Evolutionary conservation across 164 flowering plant genomes (phyloP).

Genomic region (Annona cherimola): DNA sequence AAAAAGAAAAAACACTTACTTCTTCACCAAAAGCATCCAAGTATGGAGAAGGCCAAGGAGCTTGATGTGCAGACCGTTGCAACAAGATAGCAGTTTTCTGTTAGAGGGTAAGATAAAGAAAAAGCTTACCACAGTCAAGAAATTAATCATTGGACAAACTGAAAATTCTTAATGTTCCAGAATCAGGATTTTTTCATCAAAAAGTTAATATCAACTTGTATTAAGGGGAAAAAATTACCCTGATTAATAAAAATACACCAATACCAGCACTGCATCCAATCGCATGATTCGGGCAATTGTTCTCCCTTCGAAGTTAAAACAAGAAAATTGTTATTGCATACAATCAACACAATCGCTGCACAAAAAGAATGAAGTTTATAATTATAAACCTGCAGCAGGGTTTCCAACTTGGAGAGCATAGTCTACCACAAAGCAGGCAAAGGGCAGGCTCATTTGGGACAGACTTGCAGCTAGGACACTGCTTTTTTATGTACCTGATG

Average conservation of each 20-base stretch:
- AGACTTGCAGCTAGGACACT: constrained; percentile 54
- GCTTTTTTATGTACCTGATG: constrained; percentile 73
- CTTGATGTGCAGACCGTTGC: constrained; percentile 73
- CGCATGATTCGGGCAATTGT: constrained; percentile 68
- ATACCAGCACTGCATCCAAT: constrained; percentile 80
- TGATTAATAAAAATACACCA: constrained; percentile 76
- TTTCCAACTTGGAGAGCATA: constrained; percentile 77
- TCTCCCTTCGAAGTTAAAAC: constrained; percentile 37
- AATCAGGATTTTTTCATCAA: background rate
- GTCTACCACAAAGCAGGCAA: constrained; percentile 84
- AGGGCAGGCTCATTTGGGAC: constrained; percentile 60
- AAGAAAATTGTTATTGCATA: background rate
- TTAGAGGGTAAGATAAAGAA: background rate
- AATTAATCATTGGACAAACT: background rate
- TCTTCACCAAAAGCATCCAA: constrained; percentile 97
- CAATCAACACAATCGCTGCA: background rate
- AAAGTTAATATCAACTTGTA: background rate
- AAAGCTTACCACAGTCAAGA: background rate
- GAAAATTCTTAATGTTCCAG: too few species aligned
- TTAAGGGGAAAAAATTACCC: constrained; percentile 35
- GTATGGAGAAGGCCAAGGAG: constrained; percentile 92
- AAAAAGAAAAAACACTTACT: constrained; percentile 31
- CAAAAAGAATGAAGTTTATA: background rate
- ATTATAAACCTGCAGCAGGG: constrained; percentile 82
- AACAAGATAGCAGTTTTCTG: constrained; percentile 83